Evolutionary conservation across 345 rosid genomes (phyloP), one percentile per base, ranked within the genome.

Genomic region (Salix brachista): DNA sequence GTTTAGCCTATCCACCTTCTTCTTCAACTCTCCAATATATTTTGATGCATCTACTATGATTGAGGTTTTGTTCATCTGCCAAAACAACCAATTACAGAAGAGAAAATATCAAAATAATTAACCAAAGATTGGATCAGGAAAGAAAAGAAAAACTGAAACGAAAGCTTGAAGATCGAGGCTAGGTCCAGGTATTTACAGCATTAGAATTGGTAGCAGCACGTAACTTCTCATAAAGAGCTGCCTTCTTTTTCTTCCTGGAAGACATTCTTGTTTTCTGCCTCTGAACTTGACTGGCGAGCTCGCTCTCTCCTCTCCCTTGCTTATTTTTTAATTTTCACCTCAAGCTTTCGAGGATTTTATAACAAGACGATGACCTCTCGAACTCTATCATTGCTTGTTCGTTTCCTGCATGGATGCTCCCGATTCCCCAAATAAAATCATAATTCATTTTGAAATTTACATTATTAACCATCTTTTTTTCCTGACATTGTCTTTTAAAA

Each of bases 21-120:
- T 82, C 84, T 91, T 90, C 44, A 92, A 94, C 79, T 89, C 91
- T 81, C 82, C 75, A 67, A 95, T 95, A 82, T 92, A 93, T 78
- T 90, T 90, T 18, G 97, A 88, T 72, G 99, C 99, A 78, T 95
- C 97, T 23, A 83, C 79, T 61, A 92, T 82, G 84, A 91, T 88
- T 71, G 95, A 87, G 6, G 89, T 86, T 76, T 90, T 84, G 67
- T 79, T 89, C 72, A 84, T 66, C 99, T 95, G 90, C 50, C 41
- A 74, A 71, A 71, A 21, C 13, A 41, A 73, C 11, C 73, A 54
- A 6, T 14, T 21, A 25, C 41, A 64, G 21, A 42, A 56, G 23
- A 56, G 28, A 21, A 25, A 21, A n/a, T 8, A 9, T 14, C 52
- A 56, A n/a, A 9, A n/a, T 21, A n/a, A 9, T 12, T 46, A 46